Conservation (phyloP, 2,329 filamentous ascomycete genomes). For the Verticillium nonalfalfae region DNA sequence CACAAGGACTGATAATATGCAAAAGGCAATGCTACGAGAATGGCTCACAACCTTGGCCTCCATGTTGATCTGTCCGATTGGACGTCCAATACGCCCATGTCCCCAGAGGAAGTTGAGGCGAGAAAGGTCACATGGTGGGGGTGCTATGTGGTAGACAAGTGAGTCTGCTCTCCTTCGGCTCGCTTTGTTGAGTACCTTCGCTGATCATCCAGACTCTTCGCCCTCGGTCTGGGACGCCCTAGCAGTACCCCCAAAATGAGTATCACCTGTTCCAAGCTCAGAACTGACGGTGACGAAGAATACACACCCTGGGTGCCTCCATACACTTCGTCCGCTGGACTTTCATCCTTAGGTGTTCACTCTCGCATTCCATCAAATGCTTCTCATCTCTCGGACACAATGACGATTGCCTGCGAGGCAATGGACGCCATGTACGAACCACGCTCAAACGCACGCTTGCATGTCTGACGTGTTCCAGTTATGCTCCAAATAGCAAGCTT, state of each 20-base stretch:
- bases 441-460: too few relatives aligned
- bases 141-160: constrained; percentile 17
- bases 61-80: constrained; percentile 14
- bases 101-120: constrained; percentile 12
- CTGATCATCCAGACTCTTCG: constrained; percentile 7
- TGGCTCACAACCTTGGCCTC: constrained; percentile 17
- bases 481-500: constrained; percentile 5
- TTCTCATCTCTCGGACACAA: constrained; percentile 10
- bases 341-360: constrained; percentile 3
- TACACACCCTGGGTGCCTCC: constrained; percentile 12
- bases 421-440: constrained; percentile 11
- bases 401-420: constrained; percentile 12
- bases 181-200: neutral
- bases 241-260: constrained; percentile 9
- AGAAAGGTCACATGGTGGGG: constrained; percentile 17
- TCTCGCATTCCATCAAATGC: constrained; percentile 10
- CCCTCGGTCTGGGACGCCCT: constrained; percentile 12
- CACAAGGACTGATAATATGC: neutral
- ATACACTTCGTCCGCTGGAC: fast-evolving
- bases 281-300: constrained; percentile 7
- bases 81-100: constrained; percentile 4
- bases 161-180: neutral
- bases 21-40: constrained; percentile 15
- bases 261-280: constrained; percentile 14
- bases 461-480: neutral